Base-by-base conservation (phyloP, 306 rosid genomes). In the Vigna hirtella region DNA sequence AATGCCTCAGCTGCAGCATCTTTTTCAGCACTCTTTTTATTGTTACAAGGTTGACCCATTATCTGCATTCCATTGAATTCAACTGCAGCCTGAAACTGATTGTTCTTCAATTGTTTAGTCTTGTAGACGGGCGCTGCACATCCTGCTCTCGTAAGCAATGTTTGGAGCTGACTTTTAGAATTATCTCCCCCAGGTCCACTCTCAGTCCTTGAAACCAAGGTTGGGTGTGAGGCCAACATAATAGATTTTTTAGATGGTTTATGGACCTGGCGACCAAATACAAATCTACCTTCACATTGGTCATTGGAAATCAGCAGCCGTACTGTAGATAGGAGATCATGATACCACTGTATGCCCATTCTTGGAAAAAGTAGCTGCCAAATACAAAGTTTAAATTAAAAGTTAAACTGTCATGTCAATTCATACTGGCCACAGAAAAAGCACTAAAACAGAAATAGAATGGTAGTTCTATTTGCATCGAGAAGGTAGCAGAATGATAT, bases 121-220 rank as follows among this genome's bases (percentile, higher is more conserved):
- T 65, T 93, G 90, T 96, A 93, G 36, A 70, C 9, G 36, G 98
- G 99, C 32, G 98, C 88, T 68, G 81, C 82, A 83, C 87, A 83
- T 80, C 99, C 96, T 47, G 97, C 97, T 82, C 98, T 90, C 15
- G 97, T 89, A 72, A 96, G 88, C 81, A 96, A 78, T 48, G 96
- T 93, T 81, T 93, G 98, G 76, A 96, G 99, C 86, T 87, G 98
- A 84, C 98, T 93, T 87, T 96, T 93, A 11, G 99, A 86, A 83
- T 96, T 96, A 78, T 93, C 98, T 51, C 98, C 99, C 79, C 98
- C 99, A 24, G 99, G 99, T 72, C 99, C 98, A 77, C 97, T 93
- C 82, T 87, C 98, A n/a, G 85, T 86, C 85, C 97, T 91, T 76
- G 99, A 90, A 87, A 80, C 84, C 80, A 83, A 47, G 66, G 83